A percentile compares a stretch with the other conserved stretches of the same genome.
phyloP scores from a whole-genome alignment of 176 grass and related monocot species.

The Aegilops umbellulata region DNA sequence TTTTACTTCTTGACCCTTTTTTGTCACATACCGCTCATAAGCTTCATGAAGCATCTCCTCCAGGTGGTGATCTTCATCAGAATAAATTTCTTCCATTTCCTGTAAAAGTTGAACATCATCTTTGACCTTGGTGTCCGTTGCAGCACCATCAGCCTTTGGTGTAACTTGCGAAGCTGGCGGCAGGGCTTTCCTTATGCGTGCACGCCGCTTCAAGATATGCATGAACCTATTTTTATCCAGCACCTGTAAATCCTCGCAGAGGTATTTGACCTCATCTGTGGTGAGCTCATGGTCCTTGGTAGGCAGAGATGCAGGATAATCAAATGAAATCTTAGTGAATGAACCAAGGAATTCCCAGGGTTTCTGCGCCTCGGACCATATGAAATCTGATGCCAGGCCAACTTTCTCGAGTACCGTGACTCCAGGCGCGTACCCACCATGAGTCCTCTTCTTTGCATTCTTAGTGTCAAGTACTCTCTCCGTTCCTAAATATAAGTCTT shows the following conservation, averaged over 20 bases:
- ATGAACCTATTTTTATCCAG: constrained; percentile 94
- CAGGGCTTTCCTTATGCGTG: constrained; percentile 57
- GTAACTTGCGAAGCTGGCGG: constrained; percentile 24
- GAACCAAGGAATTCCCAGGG: constrained; percentile 89
- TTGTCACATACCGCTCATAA: constrained; percentile 79
- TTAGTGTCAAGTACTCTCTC: constrained; percentile 31
- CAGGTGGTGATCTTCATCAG: constrained; percentile 78
- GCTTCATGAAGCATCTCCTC: constrained; percentile 91
- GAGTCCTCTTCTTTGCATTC: constrained; percentile 68
- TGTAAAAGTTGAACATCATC: constrained; percentile 53
- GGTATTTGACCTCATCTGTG: constrained; percentile 76
- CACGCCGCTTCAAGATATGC: constrained; percentile 86
- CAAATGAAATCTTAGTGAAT: constrained; percentile 73
- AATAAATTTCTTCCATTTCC: constrained; percentile 91
- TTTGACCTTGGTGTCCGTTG: constrained; percentile 29
- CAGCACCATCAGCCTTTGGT: constrained; percentile 25
- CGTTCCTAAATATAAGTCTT: too few relatives aligned
- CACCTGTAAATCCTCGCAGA: constrained; percentile 77
- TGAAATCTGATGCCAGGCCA: constrained; percentile 65
- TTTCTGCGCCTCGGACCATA: constrained; percentile 63
- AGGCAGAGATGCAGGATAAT: constrained; percentile 57
- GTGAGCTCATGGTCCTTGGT: constrained; percentile 85
- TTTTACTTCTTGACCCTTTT: constrained; percentile 65
- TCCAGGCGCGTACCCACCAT: constrained; percentile 55
- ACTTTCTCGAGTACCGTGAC: constrained; percentile 71